These are phyloP conservation scores for Cladosporium oxysporum DNA, from an alignment of 2,329 filamentous ascomycete genomes.

Conservation along the genomic window DNA sequence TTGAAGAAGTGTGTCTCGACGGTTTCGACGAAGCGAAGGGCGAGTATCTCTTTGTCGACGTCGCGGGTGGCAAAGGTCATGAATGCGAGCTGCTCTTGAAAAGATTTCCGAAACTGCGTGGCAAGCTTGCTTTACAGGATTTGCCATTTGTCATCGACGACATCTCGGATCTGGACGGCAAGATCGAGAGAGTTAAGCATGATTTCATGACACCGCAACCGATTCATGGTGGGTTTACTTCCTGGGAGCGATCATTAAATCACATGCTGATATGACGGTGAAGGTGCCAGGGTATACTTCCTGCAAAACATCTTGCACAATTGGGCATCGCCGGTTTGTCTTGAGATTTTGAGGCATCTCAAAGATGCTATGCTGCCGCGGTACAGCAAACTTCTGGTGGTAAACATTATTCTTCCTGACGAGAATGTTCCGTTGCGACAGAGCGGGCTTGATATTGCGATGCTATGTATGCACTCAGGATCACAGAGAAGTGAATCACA, in stretches of 20 bases:
- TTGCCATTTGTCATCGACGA: background rate
- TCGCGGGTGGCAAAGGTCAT: background rate
- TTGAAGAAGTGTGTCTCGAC: slow-evolving; percentile 12
- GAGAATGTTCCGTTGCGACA: slow-evolving; percentile 18
- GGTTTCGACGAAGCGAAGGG: slow-evolving; percentile 23
- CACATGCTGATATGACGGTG: background rate
- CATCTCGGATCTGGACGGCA: background rate
- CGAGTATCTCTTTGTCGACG: slow-evolving; percentile 14
- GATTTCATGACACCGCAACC: background rate
- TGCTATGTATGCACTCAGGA: slow-evolving; percentile 19
- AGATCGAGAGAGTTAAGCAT: background rate
- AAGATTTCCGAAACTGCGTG: background rate
- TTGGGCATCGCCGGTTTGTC: background rate
- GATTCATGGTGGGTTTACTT: background rate
- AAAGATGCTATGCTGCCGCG: background rate
- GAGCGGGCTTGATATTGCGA: slow-evolving; percentile 19
- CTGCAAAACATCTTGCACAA: background rate
- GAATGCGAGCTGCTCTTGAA: background rate
- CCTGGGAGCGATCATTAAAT: background rate
- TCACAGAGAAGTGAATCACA: slow-evolving; percentile 10
- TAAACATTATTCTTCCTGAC: slow-evolving; percentile 31
- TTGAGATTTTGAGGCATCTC: background rate
- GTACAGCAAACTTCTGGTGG: slow-evolving; percentile 23
- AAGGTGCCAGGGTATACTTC: background rate
- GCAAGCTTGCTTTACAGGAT: background rate